Evolutionary conservation across 306 rosid genomes (phyloP), one percentile per base, ranked within the genome.

Genomic region (Hippophae rhamnoides): DNA sequence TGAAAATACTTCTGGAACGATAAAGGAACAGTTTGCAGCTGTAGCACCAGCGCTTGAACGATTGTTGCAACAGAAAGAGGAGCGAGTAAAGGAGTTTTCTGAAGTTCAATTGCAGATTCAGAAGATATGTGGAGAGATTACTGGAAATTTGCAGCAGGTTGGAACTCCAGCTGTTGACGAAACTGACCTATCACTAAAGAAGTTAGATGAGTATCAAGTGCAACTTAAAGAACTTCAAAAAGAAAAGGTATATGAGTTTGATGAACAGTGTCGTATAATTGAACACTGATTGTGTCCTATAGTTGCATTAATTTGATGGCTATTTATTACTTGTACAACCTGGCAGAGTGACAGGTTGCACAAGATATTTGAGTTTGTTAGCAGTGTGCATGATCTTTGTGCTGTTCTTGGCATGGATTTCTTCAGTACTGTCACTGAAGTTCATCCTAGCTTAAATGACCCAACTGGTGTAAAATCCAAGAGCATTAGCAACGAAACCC

Each of bases 391-490:
- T 45, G 97, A 93, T 79, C 89, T 93, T 46, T 93, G 99, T 70
- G 86, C 94, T 58, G 99, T 93, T 67, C 99, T 93, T 66, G 94
- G 97, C 44, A 81, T 93, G 86, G 94, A 93, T 75, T 93, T 93
- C 86, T 84, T 89, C 76, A 84, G 81, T 51, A 89, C 97, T 53
- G 97, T 86, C 45, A 93, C 94, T 3, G 97, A 89, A 72, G 99
- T 93, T 62, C 97, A 93, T 76, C 99, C 99, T 54, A 93, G 99
- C 82, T 83, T 93, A 63, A 76, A 84, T 71, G 99, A 93, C 67
- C 71, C 99, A 52, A 84, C 90, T 55, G 89, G 89, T 40, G 89
- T 82, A 68, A 95, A 89, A 73, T 89, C 90, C 72, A 93, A 89
- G 81, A 93, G 95, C 78, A 93, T 93, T 70, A 93, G 99, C 78